These are phyloP conservation scores for Mucor irregularis DNA, from an alignment of 371 early-diverging fungal species.

Conservation along the genomic window DNA sequence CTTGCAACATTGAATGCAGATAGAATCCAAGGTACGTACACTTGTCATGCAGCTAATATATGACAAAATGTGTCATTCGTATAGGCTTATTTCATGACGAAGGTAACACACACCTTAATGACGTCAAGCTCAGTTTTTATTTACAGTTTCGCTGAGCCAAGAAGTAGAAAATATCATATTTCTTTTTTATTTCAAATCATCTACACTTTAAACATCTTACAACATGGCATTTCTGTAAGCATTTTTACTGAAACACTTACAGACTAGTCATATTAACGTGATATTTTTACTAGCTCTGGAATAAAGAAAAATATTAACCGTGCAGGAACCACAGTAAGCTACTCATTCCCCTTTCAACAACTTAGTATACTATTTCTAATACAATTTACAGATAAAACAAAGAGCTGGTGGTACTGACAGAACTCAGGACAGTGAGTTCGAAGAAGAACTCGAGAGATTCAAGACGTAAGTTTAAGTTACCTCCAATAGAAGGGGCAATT, in stretches of 20 bases:
- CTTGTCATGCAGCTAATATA: no score
- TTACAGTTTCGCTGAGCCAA: neutral
- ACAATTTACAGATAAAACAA: conserved; percentile 55
- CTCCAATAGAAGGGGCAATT: neutral
- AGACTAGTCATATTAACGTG: no score
- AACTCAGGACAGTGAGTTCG: conserved; percentile 80
- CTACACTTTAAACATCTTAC: neutral
- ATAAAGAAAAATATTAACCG: conserved; percentile 77
- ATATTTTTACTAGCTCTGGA: conserved; percentile 14
- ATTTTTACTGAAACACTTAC: no score
- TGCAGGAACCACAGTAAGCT: conserved; percentile 72
- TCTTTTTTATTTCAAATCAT: neutral
- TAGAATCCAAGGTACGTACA: no score
- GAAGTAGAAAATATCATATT: neutral
- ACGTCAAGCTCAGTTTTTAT: neutral
- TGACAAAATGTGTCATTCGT: no score
- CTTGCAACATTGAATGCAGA: no score
- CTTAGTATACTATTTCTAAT: neutral
- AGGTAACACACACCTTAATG: no score
- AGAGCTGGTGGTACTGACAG: conserved; percentile 67
- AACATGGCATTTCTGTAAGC: conserved; percentile 50
- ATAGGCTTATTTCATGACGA: no score
- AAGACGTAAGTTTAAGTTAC: conserved; percentile 69
- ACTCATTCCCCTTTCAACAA: neutral
- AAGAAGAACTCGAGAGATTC: conserved; percentile 80